Conservation (phyloP, 805 yeast genomes). For the Wickerhamiella sergipiensis region DNA sequence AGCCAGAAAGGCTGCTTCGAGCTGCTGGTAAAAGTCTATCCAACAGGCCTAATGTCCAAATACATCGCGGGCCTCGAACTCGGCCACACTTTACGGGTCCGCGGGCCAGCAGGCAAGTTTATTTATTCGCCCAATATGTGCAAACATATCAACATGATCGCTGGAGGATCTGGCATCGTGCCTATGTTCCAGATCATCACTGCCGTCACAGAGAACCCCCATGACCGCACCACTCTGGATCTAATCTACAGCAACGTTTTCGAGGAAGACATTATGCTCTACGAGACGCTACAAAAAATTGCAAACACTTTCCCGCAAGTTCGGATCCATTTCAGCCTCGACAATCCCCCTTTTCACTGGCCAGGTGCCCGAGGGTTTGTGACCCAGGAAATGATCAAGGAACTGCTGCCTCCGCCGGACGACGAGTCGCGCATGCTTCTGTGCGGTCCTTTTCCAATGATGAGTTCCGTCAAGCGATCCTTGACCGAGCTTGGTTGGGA, state of each 20-base stretch:
- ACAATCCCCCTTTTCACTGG: constrained; percentile 62
- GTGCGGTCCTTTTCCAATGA: constrained; percentile 95
- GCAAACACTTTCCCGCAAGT: constrained; percentile 33
- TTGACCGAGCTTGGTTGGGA: constrained; percentile 61
- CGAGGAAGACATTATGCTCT: constrained; percentile 67
- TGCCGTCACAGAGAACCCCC: constrained; percentile 62
- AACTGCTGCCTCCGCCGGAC: constrained; percentile 47
- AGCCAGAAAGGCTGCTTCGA: constrained; percentile 73
- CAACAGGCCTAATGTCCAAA: constrained; percentile 71
- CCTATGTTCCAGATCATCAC: constrained; percentile 80
- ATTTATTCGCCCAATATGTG: constrained; percentile 70
- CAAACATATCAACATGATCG: constrained; percentile 69
- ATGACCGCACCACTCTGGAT: constrained; percentile 64
- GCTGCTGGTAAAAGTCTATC: constrained; percentile 70
- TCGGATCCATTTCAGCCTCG: constrained; percentile 58
- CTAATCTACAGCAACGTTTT: constrained; percentile 72
- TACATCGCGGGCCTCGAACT: constrained; percentile 55
- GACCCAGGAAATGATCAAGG: constrained; percentile 55
- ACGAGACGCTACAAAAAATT: constrained; percentile 62
- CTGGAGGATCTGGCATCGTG: constrained; percentile 94
- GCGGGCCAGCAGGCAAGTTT: constrained; percentile 83
- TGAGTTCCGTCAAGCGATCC: constrained; percentile 67
- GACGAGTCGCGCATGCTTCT: constrained; percentile 56
- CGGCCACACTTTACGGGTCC: constrained; percentile 58
- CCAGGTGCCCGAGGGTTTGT: constrained; percentile 66